Conservation (phyloP, 306 rosid species). For the Morella rubra region DNA sequence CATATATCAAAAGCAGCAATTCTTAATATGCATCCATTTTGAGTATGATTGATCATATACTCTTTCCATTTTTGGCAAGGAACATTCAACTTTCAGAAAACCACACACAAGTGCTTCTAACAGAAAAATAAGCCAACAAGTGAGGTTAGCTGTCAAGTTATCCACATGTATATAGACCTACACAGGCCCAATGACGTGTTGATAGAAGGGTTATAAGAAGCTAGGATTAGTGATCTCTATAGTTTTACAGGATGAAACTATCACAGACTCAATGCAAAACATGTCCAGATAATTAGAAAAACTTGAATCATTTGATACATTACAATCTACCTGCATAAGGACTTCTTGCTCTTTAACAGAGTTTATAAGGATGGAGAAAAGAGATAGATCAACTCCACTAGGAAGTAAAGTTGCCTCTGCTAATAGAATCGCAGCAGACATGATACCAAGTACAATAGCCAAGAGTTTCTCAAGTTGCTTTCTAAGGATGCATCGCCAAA, state of each 20-base stretch:
- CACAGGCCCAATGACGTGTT: neutral
- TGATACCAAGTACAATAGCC: conserved; percentile 73
- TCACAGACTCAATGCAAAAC: conserved; percentile 11
- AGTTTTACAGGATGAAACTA: conserved; percentile 19
- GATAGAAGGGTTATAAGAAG: conserved; percentile 8
- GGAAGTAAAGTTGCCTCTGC: conserved; percentile 96
- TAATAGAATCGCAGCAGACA: conserved; percentile 90
- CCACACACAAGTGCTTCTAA: neutral
- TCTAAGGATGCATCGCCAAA: conserved; percentile 86
- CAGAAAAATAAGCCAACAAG: neutral
- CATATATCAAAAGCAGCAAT: neutral
- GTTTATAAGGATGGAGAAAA: conserved; percentile 84
- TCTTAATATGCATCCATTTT: neutral
- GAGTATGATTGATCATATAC: neutral
- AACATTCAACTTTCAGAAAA: neutral
- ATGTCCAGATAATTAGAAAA: conserved; percentile 13
- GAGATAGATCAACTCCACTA: conserved; percentile 69
- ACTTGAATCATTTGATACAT: conserved; percentile 7
- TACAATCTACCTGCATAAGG: conserved; percentile 80
- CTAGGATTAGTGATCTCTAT: conserved; percentile 2
- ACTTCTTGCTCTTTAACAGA: conserved; percentile 74
- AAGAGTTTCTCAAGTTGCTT: conserved; percentile 77
- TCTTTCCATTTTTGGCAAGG: neutral
- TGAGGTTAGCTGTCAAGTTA: neutral
- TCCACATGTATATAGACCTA: neutral